phyloP scores from a whole-genome alignment of 805 yeast genomes.

The Soucietia sequanensis region DNA sequence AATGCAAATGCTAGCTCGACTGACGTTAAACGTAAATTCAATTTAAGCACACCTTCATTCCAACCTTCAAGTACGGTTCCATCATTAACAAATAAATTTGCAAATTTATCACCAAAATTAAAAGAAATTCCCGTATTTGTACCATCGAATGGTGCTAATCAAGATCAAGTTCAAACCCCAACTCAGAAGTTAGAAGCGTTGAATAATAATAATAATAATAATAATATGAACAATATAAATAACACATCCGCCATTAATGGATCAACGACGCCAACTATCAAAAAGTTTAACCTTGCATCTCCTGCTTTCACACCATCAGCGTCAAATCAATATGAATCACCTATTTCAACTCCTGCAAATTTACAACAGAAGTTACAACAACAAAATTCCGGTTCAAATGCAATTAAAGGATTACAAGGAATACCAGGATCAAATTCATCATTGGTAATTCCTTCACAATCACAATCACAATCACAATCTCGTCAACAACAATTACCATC shows the following conservation, averaged over 20 bases:
- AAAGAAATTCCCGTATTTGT: slow-evolving; percentile 49
- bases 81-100: slow-evolving; percentile 31
- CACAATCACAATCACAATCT: slow-evolving; percentile 18
- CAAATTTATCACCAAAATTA: slow-evolving; percentile 48
- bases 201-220: too few species aligned
- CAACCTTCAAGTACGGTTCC: slow-evolving; percentile 35
- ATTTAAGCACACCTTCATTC: slow-evolving; percentile 43
- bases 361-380: slow-evolving; percentile 9
- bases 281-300: slow-evolving; percentile 38
- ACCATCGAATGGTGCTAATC: slow-evolving; percentile 33
- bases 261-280: slow-evolving; percentile 6
- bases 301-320: slow-evolving; percentile 36
- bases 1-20: too few species aligned
- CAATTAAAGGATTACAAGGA: slow-evolving; percentile 8
- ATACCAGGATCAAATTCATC: not conserved
- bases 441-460: slow-evolving; percentile 2
- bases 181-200: too few species aligned
- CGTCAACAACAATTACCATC: slow-evolving; percentile 30
- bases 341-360: slow-evolving; percentile 6
- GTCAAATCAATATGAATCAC: slow-evolving; percentile 6
- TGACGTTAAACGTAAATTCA: slow-evolving; percentile 33
- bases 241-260: slow-evolving; percentile 1
- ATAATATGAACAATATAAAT: too few species aligned
- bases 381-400: slow-evolving; percentile 10
- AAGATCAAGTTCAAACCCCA: not conserved